phyloP scores from a whole-genome alignment of 2,329 filamentous ascomycete species.

The Xylaria sp. region DNA sequence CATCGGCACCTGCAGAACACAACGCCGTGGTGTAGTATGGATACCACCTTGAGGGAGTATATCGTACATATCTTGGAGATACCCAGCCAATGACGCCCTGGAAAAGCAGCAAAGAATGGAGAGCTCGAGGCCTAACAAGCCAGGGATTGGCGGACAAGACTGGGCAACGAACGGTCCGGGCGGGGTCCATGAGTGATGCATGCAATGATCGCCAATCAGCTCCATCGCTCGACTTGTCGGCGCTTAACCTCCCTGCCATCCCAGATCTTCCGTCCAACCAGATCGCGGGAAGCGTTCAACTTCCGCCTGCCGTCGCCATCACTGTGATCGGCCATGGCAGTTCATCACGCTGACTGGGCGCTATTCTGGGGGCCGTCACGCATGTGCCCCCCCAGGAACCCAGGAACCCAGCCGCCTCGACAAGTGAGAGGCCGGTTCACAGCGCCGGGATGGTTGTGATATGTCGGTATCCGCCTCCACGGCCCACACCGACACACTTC shows the following conservation, averaged over 20 bases:
- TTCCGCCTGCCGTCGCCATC: conserved; percentile 31
- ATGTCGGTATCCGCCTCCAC: conserved; percentile 37
- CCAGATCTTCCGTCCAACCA: conserved; percentile 41
- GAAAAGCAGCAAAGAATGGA: conserved; percentile 6
- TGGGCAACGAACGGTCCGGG: conserved; percentile 24
- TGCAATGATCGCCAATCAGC: conserved; percentile 37
- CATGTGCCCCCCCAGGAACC: conserved; percentile 45
- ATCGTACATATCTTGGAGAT: neutral
- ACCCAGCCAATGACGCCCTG: conserved; percentile 24
- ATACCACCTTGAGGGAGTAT: neutral
- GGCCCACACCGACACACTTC: conserved; percentile 34
- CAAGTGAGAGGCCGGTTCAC: conserved; percentile 52
- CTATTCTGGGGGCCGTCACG: conserved; percentile 48
- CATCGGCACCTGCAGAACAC: conserved; percentile 9
- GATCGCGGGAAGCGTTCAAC: conserved; percentile 31
- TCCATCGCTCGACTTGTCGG: conserved; percentile 32
- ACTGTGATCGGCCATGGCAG: conserved; percentile 34
- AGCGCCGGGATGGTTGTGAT: conserved; percentile 46
- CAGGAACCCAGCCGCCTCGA: conserved; percentile 40
- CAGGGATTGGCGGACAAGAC: conserved; percentile 12
- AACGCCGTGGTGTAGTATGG: neutral
- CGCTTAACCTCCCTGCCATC: conserved; percentile 41
- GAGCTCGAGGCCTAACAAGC: neutral
- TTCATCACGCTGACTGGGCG: conserved; percentile 44
- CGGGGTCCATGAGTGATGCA: conserved; percentile 35